These are phyloP conservation scores for Cercis canadensis DNA, from an alignment of 306 rosid species.

Conservation along the genomic window DNA sequence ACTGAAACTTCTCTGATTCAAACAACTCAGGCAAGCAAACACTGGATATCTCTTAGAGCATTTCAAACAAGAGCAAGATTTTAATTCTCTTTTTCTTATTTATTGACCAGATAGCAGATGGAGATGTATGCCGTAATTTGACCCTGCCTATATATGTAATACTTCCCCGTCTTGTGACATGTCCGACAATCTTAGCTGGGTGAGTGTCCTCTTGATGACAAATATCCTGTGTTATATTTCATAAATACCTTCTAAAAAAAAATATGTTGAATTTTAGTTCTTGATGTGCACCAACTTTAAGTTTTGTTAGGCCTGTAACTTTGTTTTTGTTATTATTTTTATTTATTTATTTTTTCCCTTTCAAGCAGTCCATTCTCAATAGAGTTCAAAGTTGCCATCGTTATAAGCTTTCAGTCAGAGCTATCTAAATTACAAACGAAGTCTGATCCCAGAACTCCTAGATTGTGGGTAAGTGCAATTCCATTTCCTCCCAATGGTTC, in stretches of 20 bases:
- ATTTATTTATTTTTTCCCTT: slow-evolving; percentile 19
- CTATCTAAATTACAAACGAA: slow-evolving; percentile 70
- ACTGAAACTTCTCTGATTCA: slow-evolving; percentile 84
- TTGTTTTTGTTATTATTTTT: slow-evolving; percentile 22
- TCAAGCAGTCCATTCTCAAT: slow-evolving; percentile 87
- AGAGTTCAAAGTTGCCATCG: slow-evolving; percentile 79
- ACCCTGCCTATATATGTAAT: slow-evolving; percentile 75
- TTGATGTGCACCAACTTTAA: neutral
- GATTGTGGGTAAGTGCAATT: slow-evolving; percentile 75
- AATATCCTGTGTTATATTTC: too few relatives aligned
- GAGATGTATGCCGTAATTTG: slow-evolving; percentile 73
- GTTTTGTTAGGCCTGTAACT: slow-evolving; percentile 4
- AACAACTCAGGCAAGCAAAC: slow-evolving; percentile 76
- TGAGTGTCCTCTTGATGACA: slow-evolving; percentile 46
- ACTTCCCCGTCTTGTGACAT: slow-evolving; percentile 90
- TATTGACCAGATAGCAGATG: slow-evolving; percentile 79
- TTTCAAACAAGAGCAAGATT: slow-evolving; percentile 19
- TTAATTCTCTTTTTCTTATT: slow-evolving; percentile 19
- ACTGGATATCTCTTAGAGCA: slow-evolving; percentile 19
- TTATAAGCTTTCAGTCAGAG: slow-evolving; percentile 77
- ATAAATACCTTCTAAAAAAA: too few relatives aligned
- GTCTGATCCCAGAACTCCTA: slow-evolving; percentile 79
- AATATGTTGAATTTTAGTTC: neutral
- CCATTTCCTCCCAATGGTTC: neutral
- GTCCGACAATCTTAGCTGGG: slow-evolving; percentile 92